Evolutionary conservation across 345 rosid genomes (phyloP), one percentile per base, ranked within the genome.

Genomic region (Salix koriyanagi): DNA sequence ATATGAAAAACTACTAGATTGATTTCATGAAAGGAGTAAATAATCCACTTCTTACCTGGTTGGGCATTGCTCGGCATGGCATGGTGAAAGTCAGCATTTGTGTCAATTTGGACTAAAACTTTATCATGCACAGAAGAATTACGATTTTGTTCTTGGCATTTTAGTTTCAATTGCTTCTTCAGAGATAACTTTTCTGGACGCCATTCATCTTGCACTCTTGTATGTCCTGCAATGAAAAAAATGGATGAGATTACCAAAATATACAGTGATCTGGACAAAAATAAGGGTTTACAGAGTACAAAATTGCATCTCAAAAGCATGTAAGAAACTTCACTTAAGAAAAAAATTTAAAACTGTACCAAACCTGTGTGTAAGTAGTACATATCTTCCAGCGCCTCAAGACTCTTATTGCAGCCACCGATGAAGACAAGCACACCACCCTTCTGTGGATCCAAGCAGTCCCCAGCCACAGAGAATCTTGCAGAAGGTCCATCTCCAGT

Each of bases 321-420:
- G 37, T 8, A 69, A 73, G 42, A 69, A 23, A 70, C 21, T 34
- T 44, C 13, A 72, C 72, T 36, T 48, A 73, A 41, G 42, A 42
- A 79, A 69, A 34, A 75, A 71, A 26, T 4, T 61, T 54, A 68
- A 69, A 72, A 23, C 64, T 60, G 34, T 19, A 72, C 30, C n/a
- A 71, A 79, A 96, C 98, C 98, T 89, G 98, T 96, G 80, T 92
- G 77, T 72, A 94, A 83, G 86, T 86, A 92, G 85, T 88, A 91
- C 90, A 94, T 92, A 80, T 94, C 97, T 82, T 94, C 97, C 75
- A 96, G 79, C 68, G 99, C 98, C 88, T 96, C 99, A 6, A 94
- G 99, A 79, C 85, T 88, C 87, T 88, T 96, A 83, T 90, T 90
- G 87, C 98, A 96, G 73, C 99, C 99, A 79, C 99, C 99, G 18